phyloP scores from a whole-genome alignment of 331 rosid species.

The Rhamnella rubrinervis region DNA sequence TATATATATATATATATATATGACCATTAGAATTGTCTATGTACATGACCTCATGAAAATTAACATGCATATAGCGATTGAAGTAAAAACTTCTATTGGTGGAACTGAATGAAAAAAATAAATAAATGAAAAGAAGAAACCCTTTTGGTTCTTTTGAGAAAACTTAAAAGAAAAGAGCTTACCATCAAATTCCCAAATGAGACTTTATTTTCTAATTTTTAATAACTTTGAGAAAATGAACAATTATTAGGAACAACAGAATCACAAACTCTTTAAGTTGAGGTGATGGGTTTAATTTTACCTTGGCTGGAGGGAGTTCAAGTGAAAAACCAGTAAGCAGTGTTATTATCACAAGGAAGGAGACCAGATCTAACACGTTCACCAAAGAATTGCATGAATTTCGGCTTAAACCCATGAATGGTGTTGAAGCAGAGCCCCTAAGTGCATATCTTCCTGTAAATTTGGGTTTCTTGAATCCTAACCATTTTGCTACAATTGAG shows the following conservation, averaged over 20 bases:
- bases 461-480: slow-evolving; percentile 48
- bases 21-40: too few species aligned
- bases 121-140: too few species aligned
- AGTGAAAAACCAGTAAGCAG: slow-evolving; percentile 55
- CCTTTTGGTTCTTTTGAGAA: too few species aligned
- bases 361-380: slow-evolving; percentile 48
- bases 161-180: too few species aligned
- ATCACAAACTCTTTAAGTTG: not conserved
- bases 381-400: slow-evolving; percentile 45
- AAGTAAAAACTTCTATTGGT: too few species aligned
- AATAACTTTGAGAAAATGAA: not conserved
- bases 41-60: too few species aligned
- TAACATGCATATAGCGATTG: too few species aligned
- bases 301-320: slow-evolving; percentile 58
- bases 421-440: slow-evolving; percentile 30
- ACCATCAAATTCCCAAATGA: too few species aligned
- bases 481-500: slow-evolving; percentile 58
- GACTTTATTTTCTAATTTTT: too few species aligned
- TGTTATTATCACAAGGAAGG: slow-evolving; percentile 47
- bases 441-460: slow-evolving; percentile 42
- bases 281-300: slow-evolving; percentile 9
- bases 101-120: too few species aligned
- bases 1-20: too few species aligned
- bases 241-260: not conserved
- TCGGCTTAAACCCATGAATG: slow-evolving; percentile 44